A percentile compares a stretch with the other conserved stretches of the same genome.
These are phyloP conservation scores for Dichotomopilus funicola DNA, from an alignment of 2,329 filamentous ascomycete species.

Conservation along the genomic window DNA sequence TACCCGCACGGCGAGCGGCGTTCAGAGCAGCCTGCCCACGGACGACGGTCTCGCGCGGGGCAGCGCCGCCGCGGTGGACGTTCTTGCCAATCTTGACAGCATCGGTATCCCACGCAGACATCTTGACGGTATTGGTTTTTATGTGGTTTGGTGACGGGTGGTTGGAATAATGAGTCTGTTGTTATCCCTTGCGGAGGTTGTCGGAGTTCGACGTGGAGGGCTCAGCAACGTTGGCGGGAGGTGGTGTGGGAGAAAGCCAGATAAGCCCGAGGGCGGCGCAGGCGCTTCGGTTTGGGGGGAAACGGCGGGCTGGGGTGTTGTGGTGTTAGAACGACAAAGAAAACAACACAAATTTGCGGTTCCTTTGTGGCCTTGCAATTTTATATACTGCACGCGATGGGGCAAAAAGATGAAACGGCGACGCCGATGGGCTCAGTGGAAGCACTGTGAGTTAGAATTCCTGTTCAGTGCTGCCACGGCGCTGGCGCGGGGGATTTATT, in stretches of 20 bases:
- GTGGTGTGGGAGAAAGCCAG: neutral
- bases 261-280: neutral
- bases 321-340: neutral
- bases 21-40: slow-evolving; percentile 79
- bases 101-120: slow-evolving; percentile 69
- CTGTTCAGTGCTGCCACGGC: neutral
- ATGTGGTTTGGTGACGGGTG: slow-evolving; percentile 11
- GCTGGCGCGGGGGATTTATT: slow-evolving; percentile 16
- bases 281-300: neutral
- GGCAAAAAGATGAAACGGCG: slow-evolving; percentile 7
- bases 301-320: neutral
- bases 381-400: neutral
- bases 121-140: slow-evolving; percentile 44
- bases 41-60: slow-evolving; percentile 77
- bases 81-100: slow-evolving; percentile 93
- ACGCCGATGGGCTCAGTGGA: neutral
- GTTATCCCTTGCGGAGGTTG: neutral
- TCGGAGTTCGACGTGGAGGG: neutral
- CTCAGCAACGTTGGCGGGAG: neutral
- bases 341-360: neutral
- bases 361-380: neutral
- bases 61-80: slow-evolving; percentile 60
- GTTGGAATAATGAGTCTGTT: slow-evolving; percentile 6
- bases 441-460: neutral
- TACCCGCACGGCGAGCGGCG: slow-evolving; percentile 76